A percentile compares a stretch with the other conserved stretches of the same genome.
phyloP scores from a whole-genome alignment of 129 eudicot species.

The Tanacetum coccineum region DNA sequence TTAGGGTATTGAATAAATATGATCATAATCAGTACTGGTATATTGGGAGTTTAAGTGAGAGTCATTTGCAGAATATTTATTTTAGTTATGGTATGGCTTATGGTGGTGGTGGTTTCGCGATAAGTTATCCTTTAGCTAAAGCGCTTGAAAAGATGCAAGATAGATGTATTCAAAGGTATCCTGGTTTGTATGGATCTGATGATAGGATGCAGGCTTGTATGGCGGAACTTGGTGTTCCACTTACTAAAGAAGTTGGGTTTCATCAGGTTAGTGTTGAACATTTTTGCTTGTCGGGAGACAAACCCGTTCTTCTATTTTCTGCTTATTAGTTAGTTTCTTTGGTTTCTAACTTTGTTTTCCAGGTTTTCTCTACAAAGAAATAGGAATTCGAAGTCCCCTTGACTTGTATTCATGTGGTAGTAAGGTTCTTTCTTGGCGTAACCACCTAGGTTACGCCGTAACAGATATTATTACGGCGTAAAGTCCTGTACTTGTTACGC shows the following conservation, averaged over 20 bases:
- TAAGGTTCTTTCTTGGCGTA: too few relatives aligned
- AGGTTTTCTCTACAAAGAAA: too few relatives aligned
- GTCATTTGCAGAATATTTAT: conserved; percentile 86
- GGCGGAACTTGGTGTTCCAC: conserved; percentile 98
- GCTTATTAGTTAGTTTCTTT: too few relatives aligned
- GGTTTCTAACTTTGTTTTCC: too few relatives aligned
- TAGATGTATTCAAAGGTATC: conserved; percentile 82
- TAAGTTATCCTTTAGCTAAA: conserved; percentile 80
- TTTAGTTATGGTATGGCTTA: conserved; percentile 90
- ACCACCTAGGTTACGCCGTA: too few relatives aligned
- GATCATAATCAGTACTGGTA: conserved; percentile 85
- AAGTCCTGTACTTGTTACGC: too few relatives aligned
- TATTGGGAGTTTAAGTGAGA: conserved; percentile 81
- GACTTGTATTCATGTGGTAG: too few relatives aligned
- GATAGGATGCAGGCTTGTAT: conserved; percentile 98
- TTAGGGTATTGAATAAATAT: conserved; percentile 74
- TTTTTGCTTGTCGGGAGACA: too few relatives aligned
- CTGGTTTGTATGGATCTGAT: conserved; percentile 82
- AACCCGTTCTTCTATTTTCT: too few relatives aligned
- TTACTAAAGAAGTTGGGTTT: conserved; percentile 88
- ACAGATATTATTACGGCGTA: too few relatives aligned
- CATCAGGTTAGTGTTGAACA: conserved; percentile 65
- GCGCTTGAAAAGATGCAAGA: conserved; percentile 86
- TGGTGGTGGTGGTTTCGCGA: conserved; percentile 96
- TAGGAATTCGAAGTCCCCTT: too few relatives aligned